Base-by-base conservation (phyloP, 2,329 filamentous ascomycete species). In the Phaeosphaeria sp. region DNA sequence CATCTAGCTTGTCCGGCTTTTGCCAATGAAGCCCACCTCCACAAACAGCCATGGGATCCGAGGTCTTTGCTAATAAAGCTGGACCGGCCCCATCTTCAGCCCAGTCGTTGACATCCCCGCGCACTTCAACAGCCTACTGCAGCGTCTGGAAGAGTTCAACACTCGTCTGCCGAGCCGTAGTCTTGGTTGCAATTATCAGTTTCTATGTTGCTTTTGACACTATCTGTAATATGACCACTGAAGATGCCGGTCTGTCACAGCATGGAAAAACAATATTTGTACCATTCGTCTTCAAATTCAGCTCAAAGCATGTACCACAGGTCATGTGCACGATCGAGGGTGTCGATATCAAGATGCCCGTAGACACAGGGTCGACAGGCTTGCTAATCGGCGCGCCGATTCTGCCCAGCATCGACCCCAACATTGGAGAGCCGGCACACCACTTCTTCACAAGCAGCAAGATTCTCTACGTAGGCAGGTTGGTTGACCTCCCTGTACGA, bases 341-440 rank as follows among this genome's bases (percentile, higher is more conserved):
- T 33, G 64, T 66, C 47, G 56, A 68, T 0, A 67, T 76, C 25
- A 56, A 69, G 20, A 71, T 77, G 64, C 73, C 74, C 0, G 60
- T 77, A 15, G 73, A 77, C 48, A 77, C 72, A 1, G 74, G 74
- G 0, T 75, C 71, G 4, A 77, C 72, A n/a, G 72, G 74, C 25
- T 55, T 74, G 1, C 30, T 76, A 23, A 67, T 77, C 48, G 74
- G 74, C 27, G 72, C 72, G 20, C 68, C 72, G 1, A 63, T 73
- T 23, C 66, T 77, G 1, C 68, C 72, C 6, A 61, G 66, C 22
- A 61, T 76, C 52, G 54, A 65, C 21, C 55, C 64, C 10, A 56
- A 52, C 7, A 59, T 58, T 46, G 72, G 71, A 30, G 70, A 58
- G 9, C 72, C 69, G 18, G 68, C 68, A 36, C 68, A 74, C 44